These are phyloP conservation scores for Lactarius indigo DNA, from an alignment of 768 basidiomycete genomes.

Conservation along the genomic window DNA sequence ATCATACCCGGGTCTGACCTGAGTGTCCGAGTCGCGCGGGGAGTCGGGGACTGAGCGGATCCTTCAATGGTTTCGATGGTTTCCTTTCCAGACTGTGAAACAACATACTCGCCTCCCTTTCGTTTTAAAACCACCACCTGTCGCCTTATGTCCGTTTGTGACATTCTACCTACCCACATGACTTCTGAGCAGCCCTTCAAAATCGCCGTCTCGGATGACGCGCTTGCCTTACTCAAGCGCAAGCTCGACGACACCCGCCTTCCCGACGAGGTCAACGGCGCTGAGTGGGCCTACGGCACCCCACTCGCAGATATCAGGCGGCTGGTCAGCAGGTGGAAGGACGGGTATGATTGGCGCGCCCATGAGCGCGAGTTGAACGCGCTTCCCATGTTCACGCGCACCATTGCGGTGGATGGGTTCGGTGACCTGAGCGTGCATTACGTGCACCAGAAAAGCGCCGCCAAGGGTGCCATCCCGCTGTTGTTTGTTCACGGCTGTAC, in stretches of 20 bases:
- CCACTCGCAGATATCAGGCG: conserved; percentile 25
- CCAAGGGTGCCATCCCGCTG: conserved; percentile 40
- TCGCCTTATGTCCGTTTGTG: too few species aligned
- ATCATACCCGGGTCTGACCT: too few species aligned
- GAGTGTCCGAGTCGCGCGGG: too few species aligned
- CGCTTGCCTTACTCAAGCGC: background rate
- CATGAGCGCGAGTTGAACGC: too few species aligned
- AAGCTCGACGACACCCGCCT: conserved; percentile 25
- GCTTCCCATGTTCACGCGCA: too few species aligned
- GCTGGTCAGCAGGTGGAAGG: too few species aligned
- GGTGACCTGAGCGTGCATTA: too few species aligned
- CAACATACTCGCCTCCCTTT: background rate
- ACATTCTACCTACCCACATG: background rate
- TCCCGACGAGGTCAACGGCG: conserved; percentile 42
- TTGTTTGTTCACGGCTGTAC: conserved; percentile 55
- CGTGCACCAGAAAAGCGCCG: conserved; percentile 30
- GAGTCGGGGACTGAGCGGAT: too few species aligned
- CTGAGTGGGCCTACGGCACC: conserved; percentile 32
- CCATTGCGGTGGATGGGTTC: too few species aligned
- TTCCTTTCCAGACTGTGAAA: background rate
- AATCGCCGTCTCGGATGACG: background rate
- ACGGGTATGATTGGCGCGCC: too few species aligned
- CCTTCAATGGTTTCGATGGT: too few species aligned
- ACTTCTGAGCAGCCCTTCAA: background rate
- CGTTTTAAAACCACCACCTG: background rate